phyloP scores from a whole-genome alignment of 140 eudicot species.

The Bidens hawaiensis region DNA sequence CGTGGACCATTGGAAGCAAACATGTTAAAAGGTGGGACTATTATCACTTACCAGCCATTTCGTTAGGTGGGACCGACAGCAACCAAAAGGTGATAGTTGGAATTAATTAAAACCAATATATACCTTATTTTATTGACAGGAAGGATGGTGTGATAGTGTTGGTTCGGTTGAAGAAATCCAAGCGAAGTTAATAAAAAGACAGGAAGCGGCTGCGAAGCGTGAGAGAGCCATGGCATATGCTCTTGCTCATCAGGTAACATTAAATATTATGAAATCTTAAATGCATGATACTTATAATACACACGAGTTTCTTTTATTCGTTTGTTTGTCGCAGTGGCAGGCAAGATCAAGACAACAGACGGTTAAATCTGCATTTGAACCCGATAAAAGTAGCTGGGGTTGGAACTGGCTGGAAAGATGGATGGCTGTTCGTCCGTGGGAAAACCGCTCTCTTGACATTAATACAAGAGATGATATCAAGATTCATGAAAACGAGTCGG shows the following conservation, averaged over 20 bases:
- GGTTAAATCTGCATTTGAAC: slow-evolving; percentile 61
- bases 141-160: slow-evolving; percentile 92
- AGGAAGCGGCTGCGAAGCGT: slow-evolving; percentile 98
- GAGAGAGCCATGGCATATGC: slow-evolving; percentile 99
- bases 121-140: slow-evolving; percentile 41
- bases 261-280: not conserved
- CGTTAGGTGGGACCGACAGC: too few species aligned
- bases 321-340: slow-evolving; percentile 65
- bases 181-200: slow-evolving; percentile 78
- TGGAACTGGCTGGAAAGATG: slow-evolving; percentile 98
- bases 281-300: not conserved
- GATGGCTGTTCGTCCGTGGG: slow-evolving; percentile 99
- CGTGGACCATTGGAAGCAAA: too few species aligned
- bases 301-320: not conserved
- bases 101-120: too few species aligned
- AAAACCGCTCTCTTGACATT: slow-evolving; percentile 72
- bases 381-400: slow-evolving; percentile 88
- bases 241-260: slow-evolving; percentile 83
- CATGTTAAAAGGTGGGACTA: too few species aligned
- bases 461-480: slow-evolving; percentile 59
- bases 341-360: slow-evolving; percentile 78
- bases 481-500: not conserved
- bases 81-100: too few species aligned
- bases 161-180: slow-evolving; percentile 97
- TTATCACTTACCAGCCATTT: too few species aligned